Conservation (phyloP, 371 early-diverging fungal genomes). For the Mycotypha africana region DNA sequence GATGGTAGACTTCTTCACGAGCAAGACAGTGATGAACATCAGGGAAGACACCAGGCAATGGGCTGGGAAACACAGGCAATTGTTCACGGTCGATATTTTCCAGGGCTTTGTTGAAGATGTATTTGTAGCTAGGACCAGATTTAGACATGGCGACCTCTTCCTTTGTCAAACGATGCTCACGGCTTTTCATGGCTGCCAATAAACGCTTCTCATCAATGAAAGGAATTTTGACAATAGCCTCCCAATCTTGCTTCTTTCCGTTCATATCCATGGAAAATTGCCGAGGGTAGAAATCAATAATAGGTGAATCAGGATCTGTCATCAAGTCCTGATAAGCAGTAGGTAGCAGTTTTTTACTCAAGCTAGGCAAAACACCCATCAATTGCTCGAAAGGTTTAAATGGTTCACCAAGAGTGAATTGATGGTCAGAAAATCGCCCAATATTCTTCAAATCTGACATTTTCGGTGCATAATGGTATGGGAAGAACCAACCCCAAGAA, state of each 20-base stretch:
- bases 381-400: conserved; percentile 97
- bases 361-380: conserved; percentile 97
- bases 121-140: conserved; percentile 63
- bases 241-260: conserved; percentile 98
- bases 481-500: conserved; percentile 99
- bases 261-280: conserved; percentile 94
- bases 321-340: conserved; percentile 77
- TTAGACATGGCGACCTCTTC: conserved; percentile 68
- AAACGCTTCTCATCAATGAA: conserved; percentile 91
- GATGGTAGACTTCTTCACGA: conserved; percentile 38
- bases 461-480: conserved; percentile 98
- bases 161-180: conserved; percentile 60
- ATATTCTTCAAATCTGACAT: conserved; percentile 69
- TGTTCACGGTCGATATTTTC: conserved; percentile 22
- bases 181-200: conserved; percentile 72
- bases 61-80: conserved; percentile 47
- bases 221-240: conserved; percentile 92
- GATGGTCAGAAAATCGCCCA: conserved; percentile 44
- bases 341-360: conserved; percentile 78
- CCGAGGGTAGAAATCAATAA: conserved; percentile 91
- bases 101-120: conserved; percentile 48
- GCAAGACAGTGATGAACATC: conserved; percentile 56
- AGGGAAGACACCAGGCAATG: conserved; percentile 68
- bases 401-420: conserved; percentile 83
- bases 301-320: conserved; percentile 76